These are phyloP conservation scores for Chlamydomonas sp. DNA, from an alignment of 139 green algal genomes.

Conservation along the genomic window DNA sequence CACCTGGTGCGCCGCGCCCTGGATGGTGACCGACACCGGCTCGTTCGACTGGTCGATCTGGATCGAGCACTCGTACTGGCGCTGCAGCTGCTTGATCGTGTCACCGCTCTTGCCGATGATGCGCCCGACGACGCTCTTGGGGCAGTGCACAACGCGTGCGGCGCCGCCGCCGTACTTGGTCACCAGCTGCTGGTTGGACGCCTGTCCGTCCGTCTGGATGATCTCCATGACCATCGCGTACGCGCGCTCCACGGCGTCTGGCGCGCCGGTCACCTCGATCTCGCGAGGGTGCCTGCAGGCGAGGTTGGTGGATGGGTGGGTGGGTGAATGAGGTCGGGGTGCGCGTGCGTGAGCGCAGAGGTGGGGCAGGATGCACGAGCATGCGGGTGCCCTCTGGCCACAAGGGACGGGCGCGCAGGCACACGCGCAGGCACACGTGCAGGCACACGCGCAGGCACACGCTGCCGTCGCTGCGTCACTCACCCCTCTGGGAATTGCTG, in stretches of 20 bases:
- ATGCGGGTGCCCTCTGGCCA: too few relatives aligned
- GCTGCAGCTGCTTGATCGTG: slow-evolving; percentile 90
- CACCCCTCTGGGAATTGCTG: slow-evolving; percentile 48
- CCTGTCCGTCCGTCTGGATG: slow-evolving; percentile 58
- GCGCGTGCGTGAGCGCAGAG: slow-evolving; percentile 13
- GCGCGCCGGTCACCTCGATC: slow-evolving; percentile 61
- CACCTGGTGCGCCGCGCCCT: slow-evolving; percentile 48
- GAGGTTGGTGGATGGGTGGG: too few relatives aligned
- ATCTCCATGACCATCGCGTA: slow-evolving; percentile 74
- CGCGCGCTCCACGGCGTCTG: slow-evolving; percentile 56
- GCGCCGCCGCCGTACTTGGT: slow-evolving; percentile 63
- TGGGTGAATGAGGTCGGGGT: slow-evolving; percentile 44
- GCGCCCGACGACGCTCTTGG: slow-evolving; percentile 82
- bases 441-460: too few relatives aligned
- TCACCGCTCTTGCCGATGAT: slow-evolving; percentile 91
- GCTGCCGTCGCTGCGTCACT: too few relatives aligned
- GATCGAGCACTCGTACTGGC: slow-evolving; percentile 67
- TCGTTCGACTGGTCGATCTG: slow-evolving; percentile 77
- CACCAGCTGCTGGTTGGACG: slow-evolving; percentile 45
- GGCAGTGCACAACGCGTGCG: slow-evolving; percentile 66
- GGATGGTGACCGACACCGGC: slow-evolving; percentile 80
- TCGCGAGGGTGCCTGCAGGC: slow-evolving; percentile 44
- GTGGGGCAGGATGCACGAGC: not conserved
- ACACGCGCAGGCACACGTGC: too few relatives aligned
- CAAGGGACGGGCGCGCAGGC: too few relatives aligned